phyloP scores from a whole-genome alignment of 1,284 basidiomycete genomes.

The Pseudomicrostroma phylloplanum region DNA sequence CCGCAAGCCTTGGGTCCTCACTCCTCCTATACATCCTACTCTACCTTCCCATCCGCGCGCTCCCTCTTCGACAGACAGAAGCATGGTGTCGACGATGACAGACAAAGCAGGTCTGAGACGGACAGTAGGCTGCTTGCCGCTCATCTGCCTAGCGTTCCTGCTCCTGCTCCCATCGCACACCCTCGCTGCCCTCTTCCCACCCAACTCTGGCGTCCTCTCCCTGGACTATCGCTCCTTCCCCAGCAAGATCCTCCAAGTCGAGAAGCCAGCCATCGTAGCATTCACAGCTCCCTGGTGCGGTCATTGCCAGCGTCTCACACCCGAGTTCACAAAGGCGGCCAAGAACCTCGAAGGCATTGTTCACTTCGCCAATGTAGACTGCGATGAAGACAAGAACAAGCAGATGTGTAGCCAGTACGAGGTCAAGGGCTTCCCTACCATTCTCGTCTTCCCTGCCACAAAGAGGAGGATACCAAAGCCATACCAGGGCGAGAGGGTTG shows the following conservation, averaged over 20 bases:
- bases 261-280: slow-evolving; percentile 51
- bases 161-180: slow-evolving; percentile 14
- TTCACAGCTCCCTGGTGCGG: slow-evolving; percentile 53
- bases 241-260: slow-evolving; percentile 41
- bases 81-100: no score
- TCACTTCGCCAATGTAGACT: slow-evolving; percentile 83
- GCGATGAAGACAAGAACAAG: slow-evolving; percentile 77
- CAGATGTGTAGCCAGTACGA: slow-evolving; percentile 72
- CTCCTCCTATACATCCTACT: no score
- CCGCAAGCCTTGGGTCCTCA: no score
- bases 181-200: slow-evolving; percentile 37
- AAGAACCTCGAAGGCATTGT: slow-evolving; percentile 71
- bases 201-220: slow-evolving; percentile 33
- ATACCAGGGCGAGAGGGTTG: slow-evolving; percentile 70
- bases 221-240: slow-evolving; percentile 33
- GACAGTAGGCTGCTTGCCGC: no score
- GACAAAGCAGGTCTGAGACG: no score
- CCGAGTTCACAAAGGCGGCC: slow-evolving; percentile 78
- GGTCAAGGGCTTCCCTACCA: slow-evolving; percentile 86
- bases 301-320: slow-evolving; percentile 78
- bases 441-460: slow-evolving; percentile 59
- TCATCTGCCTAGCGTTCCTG: slow-evolving; percentile 7
- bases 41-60: no score
- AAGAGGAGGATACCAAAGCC: slow-evolving; percentile 61
- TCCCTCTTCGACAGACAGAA: no score